Evolutionary conservation across 2,329 filamentous ascomycete species (phyloP).

Genomic region (Penicillium sp.): DNA sequence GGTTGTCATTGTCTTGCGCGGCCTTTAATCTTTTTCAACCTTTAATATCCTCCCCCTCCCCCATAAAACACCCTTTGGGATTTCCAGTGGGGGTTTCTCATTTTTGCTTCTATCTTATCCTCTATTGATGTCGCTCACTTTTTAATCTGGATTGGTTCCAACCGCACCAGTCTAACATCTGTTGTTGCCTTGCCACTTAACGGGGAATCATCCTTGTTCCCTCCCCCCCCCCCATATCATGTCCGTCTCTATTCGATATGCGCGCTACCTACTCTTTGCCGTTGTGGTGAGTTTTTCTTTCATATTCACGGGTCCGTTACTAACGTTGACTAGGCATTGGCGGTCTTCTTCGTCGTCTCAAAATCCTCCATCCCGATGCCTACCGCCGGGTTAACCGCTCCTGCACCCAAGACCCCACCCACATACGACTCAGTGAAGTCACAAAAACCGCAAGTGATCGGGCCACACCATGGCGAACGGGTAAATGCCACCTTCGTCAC

Average conservation of each 20-base stretch:
- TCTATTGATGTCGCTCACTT: constrained; percentile 10
- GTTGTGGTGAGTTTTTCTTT: constrained; percentile 66
- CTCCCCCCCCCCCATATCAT: constrained; percentile 16
- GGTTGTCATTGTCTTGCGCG: constrained; percentile 24
- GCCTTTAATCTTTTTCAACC: constrained; percentile 10
- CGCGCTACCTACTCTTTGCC: constrained; percentile 72
- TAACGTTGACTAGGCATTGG: constrained; percentile 51
- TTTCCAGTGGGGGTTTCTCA: neutral
- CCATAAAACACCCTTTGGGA: constrained; percentile 4
- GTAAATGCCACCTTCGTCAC: constrained; percentile 98
- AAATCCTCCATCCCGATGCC: constrained; percentile 52
- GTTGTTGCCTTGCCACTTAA: constrained; percentile 9
- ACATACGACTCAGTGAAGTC: constrained; percentile 24
- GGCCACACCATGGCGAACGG: constrained; percentile 62
- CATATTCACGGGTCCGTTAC: neutral
- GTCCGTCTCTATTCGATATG: constrained; percentile 33
- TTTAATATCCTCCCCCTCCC: constrained; percentile 9
- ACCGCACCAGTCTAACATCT: constrained; percentile 10
- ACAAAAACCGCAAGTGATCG: constrained; percentile 31
- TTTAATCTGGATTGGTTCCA: constrained; percentile 3
- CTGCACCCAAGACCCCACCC: constrained; percentile 7
- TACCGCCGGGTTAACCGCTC: constrained; percentile 18
- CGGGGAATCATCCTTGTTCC: constrained; percentile 6
- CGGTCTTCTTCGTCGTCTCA: constrained; percentile 80
- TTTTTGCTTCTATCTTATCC: neutral